Evolutionary conservation across 805 yeast genomes (phyloP).

Genomic region (Ogataea populi-albae): DNA sequence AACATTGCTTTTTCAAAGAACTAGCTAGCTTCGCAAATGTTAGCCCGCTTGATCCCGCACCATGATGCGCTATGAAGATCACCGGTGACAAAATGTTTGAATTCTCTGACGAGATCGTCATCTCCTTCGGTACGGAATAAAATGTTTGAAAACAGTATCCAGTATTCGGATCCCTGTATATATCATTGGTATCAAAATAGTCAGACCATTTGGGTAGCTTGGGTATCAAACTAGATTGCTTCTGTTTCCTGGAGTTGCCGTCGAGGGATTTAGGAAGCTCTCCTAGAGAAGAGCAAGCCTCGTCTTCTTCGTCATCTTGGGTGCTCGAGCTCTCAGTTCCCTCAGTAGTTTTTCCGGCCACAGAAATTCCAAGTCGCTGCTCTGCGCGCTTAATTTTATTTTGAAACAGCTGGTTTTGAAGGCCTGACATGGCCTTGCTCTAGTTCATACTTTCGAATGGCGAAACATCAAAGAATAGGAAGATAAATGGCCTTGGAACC

Average conservation of each 20-base stretch:
- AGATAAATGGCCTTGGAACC: too few relatives aligned
- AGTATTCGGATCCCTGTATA: conserved; percentile 16
- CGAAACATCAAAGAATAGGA: too few relatives aligned
- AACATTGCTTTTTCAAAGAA: conserved; percentile 39
- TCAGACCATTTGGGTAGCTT: conserved; percentile 31
- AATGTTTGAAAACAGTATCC: conserved; percentile 50
- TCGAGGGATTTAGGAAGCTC: conserved; percentile 9
- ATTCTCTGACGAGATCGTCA: neutral
- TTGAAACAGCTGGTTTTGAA: conserved; percentile 27
- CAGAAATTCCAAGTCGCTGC: conserved; percentile 18
- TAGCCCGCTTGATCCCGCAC: conserved; percentile 89
- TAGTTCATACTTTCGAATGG: too few relatives aligned
- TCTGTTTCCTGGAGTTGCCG: neutral
- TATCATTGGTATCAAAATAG: conserved; percentile 33
- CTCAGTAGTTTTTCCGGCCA: conserved; percentile 5
- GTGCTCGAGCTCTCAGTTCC: conserved; percentile 4
- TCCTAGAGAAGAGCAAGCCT: conserved; percentile 10
- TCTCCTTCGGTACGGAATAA: conserved; percentile 47
- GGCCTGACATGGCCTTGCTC: conserved; percentile 29
- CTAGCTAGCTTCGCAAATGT: conserved; percentile 62
- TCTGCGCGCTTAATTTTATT: conserved; percentile 24
- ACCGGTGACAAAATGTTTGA: conserved; percentile 40
- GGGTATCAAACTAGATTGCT: neutral
- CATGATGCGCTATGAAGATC: conserved; percentile 79
- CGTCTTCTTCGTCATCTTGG: conserved; percentile 12